Evolutionary conservation across 768 basidiomycete species (phyloP).

Genomic region (Boletus sp.): DNA sequence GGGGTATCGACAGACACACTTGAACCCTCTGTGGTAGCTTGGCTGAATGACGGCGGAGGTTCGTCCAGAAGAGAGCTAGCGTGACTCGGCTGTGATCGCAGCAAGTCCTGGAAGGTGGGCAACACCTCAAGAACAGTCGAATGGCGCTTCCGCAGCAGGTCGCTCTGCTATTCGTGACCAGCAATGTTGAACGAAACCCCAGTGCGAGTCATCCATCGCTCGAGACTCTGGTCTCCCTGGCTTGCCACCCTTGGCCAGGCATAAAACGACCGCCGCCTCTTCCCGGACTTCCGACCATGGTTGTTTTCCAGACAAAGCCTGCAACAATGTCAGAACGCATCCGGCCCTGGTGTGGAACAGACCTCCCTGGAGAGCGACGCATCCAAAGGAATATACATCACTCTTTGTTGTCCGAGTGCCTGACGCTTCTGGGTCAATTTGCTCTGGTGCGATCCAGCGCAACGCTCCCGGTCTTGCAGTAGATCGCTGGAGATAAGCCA

Average conservation of each 20-base stretch:
- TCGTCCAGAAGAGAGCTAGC: too few species aligned
- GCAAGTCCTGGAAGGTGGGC: too few species aligned
- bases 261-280: slow-evolving; percentile 3
- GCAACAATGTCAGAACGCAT: background rate
- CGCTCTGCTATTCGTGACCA: too few species aligned
- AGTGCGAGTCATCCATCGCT: too few species aligned
- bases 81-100: too few species aligned
- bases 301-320: slow-evolving; percentile 9
- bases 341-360: slow-evolving; percentile 34
- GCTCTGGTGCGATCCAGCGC: slow-evolving; percentile 41
- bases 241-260: background rate
- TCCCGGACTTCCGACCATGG: slow-evolving; percentile 3
- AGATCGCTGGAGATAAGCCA: slow-evolving; percentile 8
- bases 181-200: too few species aligned
- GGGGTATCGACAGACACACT: too few species aligned
- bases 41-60: too few species aligned
- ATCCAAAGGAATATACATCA: slow-evolving; percentile 21
- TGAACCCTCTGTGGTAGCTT: too few species aligned
- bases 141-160: too few species aligned
- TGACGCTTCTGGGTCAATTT: slow-evolving; percentile 20
- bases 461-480: slow-evolving; percentile 35
- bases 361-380: slow-evolving; percentile 32
- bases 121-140: too few species aligned
- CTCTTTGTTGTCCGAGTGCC: background rate
- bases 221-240: background rate